A percentile compares a stretch with the other conserved stretches of the same genome.
Evolutionary conservation across 208 protist genomes (phyloP).

Genomic region (Acanthamoeba triangularis): DNA sequence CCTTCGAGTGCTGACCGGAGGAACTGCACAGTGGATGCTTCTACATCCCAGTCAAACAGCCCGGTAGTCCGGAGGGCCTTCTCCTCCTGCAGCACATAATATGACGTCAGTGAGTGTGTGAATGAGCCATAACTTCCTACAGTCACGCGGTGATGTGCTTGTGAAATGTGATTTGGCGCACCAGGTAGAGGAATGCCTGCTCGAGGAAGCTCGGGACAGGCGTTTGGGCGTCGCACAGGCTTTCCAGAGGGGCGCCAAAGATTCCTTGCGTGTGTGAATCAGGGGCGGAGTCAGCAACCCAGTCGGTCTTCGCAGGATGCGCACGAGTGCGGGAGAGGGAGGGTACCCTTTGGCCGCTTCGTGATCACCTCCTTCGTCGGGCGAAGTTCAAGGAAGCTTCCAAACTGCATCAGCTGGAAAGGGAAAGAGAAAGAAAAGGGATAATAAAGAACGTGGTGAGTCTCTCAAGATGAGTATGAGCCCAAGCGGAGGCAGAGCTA

Average conservation of each 20-base stretch:
- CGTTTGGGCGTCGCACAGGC: not conserved
- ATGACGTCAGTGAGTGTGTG: not conserved
- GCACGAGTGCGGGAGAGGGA: not conserved
- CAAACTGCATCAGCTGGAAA: not conserved
- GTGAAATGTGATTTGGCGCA: not conserved
- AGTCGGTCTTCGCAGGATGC: too few species aligned
- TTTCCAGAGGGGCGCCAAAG: slow-evolving; percentile 7
- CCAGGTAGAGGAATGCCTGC: slow-evolving; percentile 33
- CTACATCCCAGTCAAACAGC: slow-evolving; percentile 11
- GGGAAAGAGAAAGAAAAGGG: too few species aligned
- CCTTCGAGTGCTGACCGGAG: not conserved
- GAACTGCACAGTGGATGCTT: not conserved
- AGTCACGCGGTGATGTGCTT: not conserved
- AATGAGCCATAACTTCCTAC: not conserved
- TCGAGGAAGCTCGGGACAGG: slow-evolving; percentile 1
- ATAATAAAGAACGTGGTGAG: not conserved
- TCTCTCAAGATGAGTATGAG: not conserved
- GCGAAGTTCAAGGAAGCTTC: not conserved
- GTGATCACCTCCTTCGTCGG: not conserved
- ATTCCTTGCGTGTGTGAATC: not conserved
- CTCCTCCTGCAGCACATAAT: not conserved
- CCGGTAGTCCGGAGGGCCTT: not conserved
- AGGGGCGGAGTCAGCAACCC: not conserved
- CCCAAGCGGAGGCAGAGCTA: too few species aligned
- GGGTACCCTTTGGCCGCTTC: not conserved